phyloP scores from a whole-genome alignment of 441 rosid species.

The Populus trichocarpa region DNA sequence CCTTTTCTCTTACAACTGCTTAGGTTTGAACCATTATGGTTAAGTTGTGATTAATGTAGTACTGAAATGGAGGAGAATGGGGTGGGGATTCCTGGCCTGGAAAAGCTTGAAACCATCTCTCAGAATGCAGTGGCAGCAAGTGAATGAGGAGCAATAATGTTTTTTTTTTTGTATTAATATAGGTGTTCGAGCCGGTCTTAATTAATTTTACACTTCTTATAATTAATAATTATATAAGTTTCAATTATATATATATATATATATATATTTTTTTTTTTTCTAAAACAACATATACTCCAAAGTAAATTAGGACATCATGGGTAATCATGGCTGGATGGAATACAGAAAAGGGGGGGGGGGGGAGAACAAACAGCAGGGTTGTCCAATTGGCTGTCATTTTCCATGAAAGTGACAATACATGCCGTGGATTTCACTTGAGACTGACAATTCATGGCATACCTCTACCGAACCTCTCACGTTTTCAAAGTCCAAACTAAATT shows the following conservation, averaged over 20 bases:
- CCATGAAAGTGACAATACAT: neutral
- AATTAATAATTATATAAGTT: too few species aligned
- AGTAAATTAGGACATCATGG: neutral
- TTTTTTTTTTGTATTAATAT: too few species aligned
- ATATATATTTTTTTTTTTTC: too few species aligned
- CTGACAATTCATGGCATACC: neutral
- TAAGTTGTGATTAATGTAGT: too few species aligned
- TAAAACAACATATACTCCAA: neutral
- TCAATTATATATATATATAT: too few species aligned
- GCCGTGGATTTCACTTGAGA: neutral
- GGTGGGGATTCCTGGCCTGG: neutral
- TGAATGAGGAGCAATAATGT: neutral
- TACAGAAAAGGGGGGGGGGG: neutral
- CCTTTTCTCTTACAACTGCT: neutral
- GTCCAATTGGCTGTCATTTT: neutral
- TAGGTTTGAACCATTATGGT: too few species aligned
- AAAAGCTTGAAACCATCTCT: neutral
- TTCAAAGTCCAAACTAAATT: neutral
- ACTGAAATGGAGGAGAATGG: neutral
- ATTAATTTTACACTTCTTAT: too few species aligned
- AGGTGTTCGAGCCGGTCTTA: too few species aligned
- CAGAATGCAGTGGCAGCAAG: neutral
- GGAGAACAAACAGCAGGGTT: neutral
- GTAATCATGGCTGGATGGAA: neutral
- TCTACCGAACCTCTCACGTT: neutral